phyloP scores from a whole-genome alignment of 1,284 basidiomycete genomes.

The Moesziomyces globuligerus region DNA sequence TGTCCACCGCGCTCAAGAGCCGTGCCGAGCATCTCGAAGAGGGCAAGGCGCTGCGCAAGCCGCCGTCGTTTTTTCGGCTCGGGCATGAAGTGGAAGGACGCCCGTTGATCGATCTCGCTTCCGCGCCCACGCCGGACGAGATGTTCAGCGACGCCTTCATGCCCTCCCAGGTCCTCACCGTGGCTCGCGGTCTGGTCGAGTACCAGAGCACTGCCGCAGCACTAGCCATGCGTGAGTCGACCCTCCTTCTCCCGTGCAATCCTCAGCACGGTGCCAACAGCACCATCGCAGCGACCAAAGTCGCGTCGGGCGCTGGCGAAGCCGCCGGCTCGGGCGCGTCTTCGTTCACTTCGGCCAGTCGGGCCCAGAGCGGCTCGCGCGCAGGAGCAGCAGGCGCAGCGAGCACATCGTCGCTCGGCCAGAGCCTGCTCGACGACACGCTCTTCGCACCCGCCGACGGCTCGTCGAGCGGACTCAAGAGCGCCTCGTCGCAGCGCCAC shows the following conservation, averaged over 20 bases:
- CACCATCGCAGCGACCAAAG: neutral
- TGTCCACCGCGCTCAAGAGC: conserved; percentile 35
- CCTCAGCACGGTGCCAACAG: too few relatives aligned
- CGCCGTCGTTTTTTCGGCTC: conserved; percentile 54
- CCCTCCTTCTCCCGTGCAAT: conserved; percentile 8
- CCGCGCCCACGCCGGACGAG: neutral
- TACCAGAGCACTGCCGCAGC: conserved; percentile 24
- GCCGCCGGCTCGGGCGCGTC: neutral
- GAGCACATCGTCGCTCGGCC: conserved; percentile 42
- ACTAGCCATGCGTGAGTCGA: conserved; percentile 15
- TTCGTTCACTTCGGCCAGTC: neutral
- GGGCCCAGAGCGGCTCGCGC: conserved; percentile 1
- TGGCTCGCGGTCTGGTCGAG: conserved; percentile 45
- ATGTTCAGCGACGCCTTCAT: conserved; percentile 39
- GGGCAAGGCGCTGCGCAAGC: conserved; percentile 33
- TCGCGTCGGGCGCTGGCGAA: neutral
- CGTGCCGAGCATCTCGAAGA: conserved; percentile 26
- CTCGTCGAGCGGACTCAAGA: conserved; percentile 21
- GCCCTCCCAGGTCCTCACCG: conserved; percentile 48
- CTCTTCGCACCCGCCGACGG: conserved; percentile 29
- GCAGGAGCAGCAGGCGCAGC: conserved; percentile 8
- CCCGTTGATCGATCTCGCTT: neutral
- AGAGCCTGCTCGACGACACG: conserved; percentile 31
- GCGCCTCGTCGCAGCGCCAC: conserved; percentile 30
- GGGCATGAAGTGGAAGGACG: conserved; percentile 56